Evolutionary conservation across 495 filamentous ascomycete genomes (phyloP).

Genomic region (Penicillium subrubescens): DNA sequence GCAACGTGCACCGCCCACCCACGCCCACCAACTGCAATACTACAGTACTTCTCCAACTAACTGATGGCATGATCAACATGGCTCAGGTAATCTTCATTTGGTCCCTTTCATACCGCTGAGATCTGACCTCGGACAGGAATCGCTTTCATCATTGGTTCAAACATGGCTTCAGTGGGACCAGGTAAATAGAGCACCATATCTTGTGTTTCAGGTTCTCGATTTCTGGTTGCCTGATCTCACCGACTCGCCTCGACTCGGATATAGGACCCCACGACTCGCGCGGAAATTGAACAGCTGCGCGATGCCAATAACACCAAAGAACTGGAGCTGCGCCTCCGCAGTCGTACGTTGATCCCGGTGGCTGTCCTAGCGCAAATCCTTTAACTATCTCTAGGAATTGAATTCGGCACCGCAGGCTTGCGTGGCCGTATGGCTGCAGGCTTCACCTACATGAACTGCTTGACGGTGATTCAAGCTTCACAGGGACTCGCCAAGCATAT

Average conservation of each 20-base stretch:
- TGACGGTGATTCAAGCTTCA: slow-evolving; percentile 73
- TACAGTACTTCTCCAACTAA: neutral
- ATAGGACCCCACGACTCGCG: slow-evolving; percentile 57
- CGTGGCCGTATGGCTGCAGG: slow-evolving; percentile 71
- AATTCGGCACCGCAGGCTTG: slow-evolving; percentile 72
- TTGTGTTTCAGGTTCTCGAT: neutral
- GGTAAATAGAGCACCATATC: slow-evolving; percentile 29
- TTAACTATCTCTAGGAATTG: slow-evolving; percentile 48
- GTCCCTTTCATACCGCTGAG: neutral
- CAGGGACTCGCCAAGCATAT: slow-evolving; percentile 71
- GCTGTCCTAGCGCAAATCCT: slow-evolving; percentile 8
- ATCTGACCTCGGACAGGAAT: slow-evolving; percentile 29
- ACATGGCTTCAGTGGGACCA: slow-evolving; percentile 68
- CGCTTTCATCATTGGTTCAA: slow-evolving; percentile 39
- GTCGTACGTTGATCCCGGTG: slow-evolving; percentile 39
- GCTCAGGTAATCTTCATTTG: slow-evolving; percentile 16
- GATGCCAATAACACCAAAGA: slow-evolving; percentile 49
- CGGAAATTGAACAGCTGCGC: slow-evolving; percentile 61
- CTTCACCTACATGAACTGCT: slow-evolving; percentile 67
- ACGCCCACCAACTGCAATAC: neutral
- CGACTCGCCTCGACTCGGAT: slow-evolving; percentile 11
- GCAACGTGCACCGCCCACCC: slow-evolving; percentile 17
- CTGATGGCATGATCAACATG: slow-evolving; percentile 22
- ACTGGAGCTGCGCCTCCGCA: slow-evolving; percentile 58
- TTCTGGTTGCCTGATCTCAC: slow-evolving; percentile 22